A percentile compares a stretch with the other conserved stretches of the same genome.
These are phyloP conservation scores for Mortierella sp. DNA, from an alignment of 371 early-diverging fungal genomes.

Conservation along the genomic window DNA sequence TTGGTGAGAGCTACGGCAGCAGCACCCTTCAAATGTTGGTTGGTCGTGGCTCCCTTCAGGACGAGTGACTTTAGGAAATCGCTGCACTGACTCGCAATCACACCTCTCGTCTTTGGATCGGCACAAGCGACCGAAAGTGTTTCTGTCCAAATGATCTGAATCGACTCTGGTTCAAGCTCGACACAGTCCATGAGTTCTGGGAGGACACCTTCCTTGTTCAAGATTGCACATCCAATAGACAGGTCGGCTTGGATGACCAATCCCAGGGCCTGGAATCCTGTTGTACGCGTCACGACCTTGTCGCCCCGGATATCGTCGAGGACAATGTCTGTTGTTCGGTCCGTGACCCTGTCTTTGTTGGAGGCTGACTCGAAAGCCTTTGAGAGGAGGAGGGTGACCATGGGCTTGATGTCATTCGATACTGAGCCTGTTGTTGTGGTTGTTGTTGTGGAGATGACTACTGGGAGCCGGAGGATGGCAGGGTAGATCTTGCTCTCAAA, in stretches of 20 bases:
- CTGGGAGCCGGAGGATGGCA: conserved; percentile 21
- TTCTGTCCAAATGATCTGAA: conserved; percentile 71
- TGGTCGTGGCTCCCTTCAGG: conserved; percentile 52
- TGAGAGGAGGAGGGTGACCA: conserved; percentile 38
- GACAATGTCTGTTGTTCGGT: conserved; percentile 36
- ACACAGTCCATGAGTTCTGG: conserved; percentile 77
- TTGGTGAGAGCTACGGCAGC: conserved; percentile 76
- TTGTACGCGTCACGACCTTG: conserved; percentile 35
- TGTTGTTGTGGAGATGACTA: conserved; percentile 4
- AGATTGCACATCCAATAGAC: conserved; percentile 68
- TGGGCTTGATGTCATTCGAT: conserved; percentile 31
- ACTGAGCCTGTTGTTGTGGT: conserved; percentile 5
- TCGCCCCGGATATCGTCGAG: conserved; percentile 45
- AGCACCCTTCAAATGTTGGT: conserved; percentile 64
- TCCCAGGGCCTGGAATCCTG: conserved; percentile 64
- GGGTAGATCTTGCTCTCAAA: conserved; percentile 27
- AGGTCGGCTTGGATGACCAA: conserved; percentile 71
- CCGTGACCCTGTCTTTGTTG: conserved; percentile 38
- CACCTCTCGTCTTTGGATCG: conserved; percentile 68
- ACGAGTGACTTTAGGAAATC: conserved; percentile 66
- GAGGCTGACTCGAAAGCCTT: conserved; percentile 41
- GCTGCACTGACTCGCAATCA: conserved; percentile 63
- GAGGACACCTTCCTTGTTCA: conserved; percentile 71
- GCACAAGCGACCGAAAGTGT: conserved; percentile 75
- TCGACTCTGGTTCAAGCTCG: conserved; percentile 71